A percentile compares a stretch with the other conserved stretches of the same genome.
These are phyloP conservation scores for Fomitopsis palustris DNA, from an alignment of 1,284 basidiomycete species.

Conservation along the genomic window DNA sequence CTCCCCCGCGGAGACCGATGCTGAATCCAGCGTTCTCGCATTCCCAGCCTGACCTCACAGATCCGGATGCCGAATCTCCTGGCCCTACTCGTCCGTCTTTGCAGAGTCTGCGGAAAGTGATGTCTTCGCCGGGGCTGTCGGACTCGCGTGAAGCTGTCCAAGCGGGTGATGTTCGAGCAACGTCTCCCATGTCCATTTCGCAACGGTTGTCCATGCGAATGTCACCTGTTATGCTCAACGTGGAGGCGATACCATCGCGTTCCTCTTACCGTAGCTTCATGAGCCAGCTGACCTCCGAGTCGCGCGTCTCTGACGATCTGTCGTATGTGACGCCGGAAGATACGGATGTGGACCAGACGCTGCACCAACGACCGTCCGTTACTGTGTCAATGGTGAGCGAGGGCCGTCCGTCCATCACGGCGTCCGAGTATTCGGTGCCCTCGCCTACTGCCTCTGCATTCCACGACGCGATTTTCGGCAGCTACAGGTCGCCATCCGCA, in stretches of 20 bases:
- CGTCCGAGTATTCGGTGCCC: conserved; percentile 51
- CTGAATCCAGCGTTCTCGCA: conserved; percentile 46
- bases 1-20: conserved; percentile 54
- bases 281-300: conserved; percentile 17
- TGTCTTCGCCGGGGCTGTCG: conserved; percentile 23
- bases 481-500: conserved; percentile 31
- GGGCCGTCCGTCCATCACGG: conserved; percentile 38
- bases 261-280: conserved; percentile 22
- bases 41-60: conserved; percentile 51
- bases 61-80: conserved; percentile 6
- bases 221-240: conserved; percentile 13
- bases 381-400: conserved; percentile 34
- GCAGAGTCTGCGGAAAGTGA: conserved; percentile 20
- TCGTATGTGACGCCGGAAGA: conserved; percentile 30
- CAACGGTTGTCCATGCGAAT: conserved; percentile 10
- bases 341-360: conserved; percentile 34
- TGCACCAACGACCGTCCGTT: conserved; percentile 24
- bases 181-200: conserved; percentile 17
- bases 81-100: conserved; percentile 12
- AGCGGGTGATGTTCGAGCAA: conserved; percentile 10
- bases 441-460: conserved; percentile 74
- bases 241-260: conserved; percentile 17
- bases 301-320: conserved; percentile 27
- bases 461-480: conserved; percentile 48
- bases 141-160: conserved; percentile 9